Evolutionary conservation across 1,284 basidiomycete genomes (phyloP).

Genomic region (Phenoliferia sp.): DNA sequence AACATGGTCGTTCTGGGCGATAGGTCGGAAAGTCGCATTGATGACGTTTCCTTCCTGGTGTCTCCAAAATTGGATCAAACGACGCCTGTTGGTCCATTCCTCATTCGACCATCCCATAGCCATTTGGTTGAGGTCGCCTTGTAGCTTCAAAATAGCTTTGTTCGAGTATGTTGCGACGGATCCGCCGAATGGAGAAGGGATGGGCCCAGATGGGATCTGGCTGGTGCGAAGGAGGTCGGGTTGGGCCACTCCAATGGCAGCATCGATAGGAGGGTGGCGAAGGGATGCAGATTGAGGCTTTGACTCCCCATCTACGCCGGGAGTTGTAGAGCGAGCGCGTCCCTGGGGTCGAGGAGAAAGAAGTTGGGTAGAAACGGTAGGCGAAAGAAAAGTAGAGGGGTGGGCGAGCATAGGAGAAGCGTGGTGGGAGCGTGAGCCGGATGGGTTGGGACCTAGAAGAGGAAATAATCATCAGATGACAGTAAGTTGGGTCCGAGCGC

Average conservation of each 20-base stretch:
- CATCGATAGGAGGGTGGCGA: slow-evolving; percentile 1
- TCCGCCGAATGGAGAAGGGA: neutral
- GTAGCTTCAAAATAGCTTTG: slow-evolving; percentile 41
- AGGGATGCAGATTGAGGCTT: neutral
- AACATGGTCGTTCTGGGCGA: slow-evolving; percentile 46
- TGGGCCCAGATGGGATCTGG: slow-evolving; percentile 12
- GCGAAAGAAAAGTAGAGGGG: slow-evolving; percentile 5
- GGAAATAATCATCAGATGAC: neutral
- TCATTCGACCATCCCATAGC: slow-evolving; percentile 51
- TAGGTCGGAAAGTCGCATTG: slow-evolving; percentile 48
- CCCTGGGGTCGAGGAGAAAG: neutral
- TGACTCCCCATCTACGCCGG: neutral
- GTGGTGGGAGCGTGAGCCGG: neutral
- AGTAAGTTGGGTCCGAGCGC: neutral
- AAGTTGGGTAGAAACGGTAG: neutral
- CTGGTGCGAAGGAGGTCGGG: slow-evolving; percentile 28
- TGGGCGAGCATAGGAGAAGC: slow-evolving; percentile 1
- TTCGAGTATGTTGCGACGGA: slow-evolving; percentile 20
- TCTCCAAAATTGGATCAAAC: slow-evolving; percentile 53
- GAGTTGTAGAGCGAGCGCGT: neutral
- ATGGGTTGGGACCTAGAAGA: neutral
- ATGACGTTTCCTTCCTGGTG: slow-evolving; percentile 50
- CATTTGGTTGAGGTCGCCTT: slow-evolving; percentile 50
- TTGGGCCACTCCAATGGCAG: slow-evolving; percentile 4
- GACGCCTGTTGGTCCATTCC: slow-evolving; percentile 48